Evolutionary conservation across 179 eudicot genomes (phyloP).

Genomic region (Carnegiea gigantea): DNA sequence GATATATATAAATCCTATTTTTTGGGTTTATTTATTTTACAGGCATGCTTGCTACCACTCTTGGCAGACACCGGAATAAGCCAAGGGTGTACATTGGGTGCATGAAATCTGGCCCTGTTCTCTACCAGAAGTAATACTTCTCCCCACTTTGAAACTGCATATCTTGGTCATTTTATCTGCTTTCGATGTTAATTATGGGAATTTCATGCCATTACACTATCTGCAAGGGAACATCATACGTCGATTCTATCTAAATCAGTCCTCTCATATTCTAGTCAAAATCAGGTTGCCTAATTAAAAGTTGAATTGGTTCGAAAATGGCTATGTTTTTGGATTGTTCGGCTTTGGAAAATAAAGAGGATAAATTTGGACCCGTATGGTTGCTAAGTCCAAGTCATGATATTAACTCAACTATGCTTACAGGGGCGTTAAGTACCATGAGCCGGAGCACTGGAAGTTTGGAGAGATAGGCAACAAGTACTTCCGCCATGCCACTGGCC

Average conservation of each 20-base stretch:
- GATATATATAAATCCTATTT: not conserved
- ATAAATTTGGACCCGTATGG: too few species aligned
- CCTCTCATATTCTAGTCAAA: not conserved
- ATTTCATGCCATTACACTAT: not conserved
- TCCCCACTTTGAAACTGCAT: not conserved
- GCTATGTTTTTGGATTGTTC: too few species aligned
- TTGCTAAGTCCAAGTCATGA: not conserved
- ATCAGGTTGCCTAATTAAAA: not conserved
- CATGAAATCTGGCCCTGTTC: conserved; percentile 55
- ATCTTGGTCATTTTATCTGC: not conserved
- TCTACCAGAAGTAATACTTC: conserved; percentile 33
- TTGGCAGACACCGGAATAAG: conserved; percentile 34
- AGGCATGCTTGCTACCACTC: conserved; percentile 29
- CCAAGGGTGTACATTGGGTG: conserved; percentile 43
- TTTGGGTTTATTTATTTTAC: not conserved
- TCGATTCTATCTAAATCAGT: not conserved
- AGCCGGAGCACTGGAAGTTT: conserved; percentile 46
- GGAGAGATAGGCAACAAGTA: conserved; percentile 47
- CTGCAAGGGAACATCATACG: not conserved
- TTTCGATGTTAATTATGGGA: not conserved
- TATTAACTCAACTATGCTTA: not conserved
- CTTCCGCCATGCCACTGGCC: conserved; percentile 47
- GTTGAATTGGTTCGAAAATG: too few species aligned
- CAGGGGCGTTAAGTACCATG: conserved; percentile 46
- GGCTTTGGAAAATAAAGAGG: too few species aligned